Conservation (phyloP, 2,329 filamentous ascomycete species). For the Fusarium euwallaceae region DNA sequence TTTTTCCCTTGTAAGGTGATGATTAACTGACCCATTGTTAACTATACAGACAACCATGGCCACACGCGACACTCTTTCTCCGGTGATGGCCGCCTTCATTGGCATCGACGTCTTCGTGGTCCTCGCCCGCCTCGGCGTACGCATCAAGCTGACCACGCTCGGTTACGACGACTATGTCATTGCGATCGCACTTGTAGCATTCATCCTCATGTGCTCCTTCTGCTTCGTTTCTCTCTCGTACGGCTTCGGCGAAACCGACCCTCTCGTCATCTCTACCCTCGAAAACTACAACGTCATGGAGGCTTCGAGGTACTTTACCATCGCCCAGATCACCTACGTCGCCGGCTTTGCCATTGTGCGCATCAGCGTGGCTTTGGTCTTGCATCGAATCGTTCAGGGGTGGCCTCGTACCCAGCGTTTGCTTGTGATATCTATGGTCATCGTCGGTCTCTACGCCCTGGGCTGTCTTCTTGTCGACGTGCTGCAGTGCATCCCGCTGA, state of each 20-base stretch:
- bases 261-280: neutral
- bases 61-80: conserved; percentile 13
- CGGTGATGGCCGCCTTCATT: conserved; percentile 22
- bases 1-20: neutral
- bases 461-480: neutral
- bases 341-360: neutral
- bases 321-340: conserved; percentile 1
- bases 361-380: neutral
- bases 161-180: conserved; percentile 2
- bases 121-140: conserved; percentile 15
- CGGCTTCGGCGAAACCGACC: neutral
- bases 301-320: conserved; percentile 2
- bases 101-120: conserved; percentile 16
- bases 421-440: neutral
- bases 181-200: neutral
- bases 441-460: conserved; percentile 1
- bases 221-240: neutral
- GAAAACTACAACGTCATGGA: conserved; percentile 5
- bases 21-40: neutral
- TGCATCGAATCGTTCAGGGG: neutral
- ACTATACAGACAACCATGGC: conserved; percentile 1
- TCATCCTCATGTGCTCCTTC: conserved; percentile 1
- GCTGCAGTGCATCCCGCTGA: neutral
- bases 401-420: neutral
- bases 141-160: conserved; percentile 7